phyloP scores from a whole-genome alignment of 1,284 basidiomycete species.

The Mycosarcoma mackinlayi region DNA sequence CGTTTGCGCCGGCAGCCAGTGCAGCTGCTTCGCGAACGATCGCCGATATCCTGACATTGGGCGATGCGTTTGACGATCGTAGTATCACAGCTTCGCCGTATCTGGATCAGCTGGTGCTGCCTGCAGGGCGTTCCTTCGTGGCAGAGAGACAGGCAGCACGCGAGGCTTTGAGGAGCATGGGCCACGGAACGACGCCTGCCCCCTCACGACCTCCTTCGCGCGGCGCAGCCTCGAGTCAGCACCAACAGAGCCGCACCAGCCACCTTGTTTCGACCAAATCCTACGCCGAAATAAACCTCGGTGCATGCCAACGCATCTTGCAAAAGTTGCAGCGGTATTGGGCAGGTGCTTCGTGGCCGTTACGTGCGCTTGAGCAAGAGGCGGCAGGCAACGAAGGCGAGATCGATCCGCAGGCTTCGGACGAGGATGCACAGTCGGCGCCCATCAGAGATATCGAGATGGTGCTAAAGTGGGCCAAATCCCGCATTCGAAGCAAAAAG shows the following conservation, averaged over 20 bases:
- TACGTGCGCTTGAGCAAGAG: constrained; percentile 56
- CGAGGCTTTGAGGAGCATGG: constrained; percentile 48
- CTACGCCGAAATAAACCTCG: constrained; percentile 54
- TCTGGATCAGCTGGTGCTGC: constrained; percentile 57
- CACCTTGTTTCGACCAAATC: constrained; percentile 44
- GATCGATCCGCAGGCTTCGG: constrained; percentile 50
- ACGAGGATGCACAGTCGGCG: constrained; percentile 55
- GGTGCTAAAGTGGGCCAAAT: constrained; percentile 58
- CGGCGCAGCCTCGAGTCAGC: constrained; percentile 13
- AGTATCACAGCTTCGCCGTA: constrained; percentile 53
- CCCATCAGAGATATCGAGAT: constrained; percentile 58
- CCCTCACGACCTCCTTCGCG: constrained; percentile 38
- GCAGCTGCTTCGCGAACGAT: constrained; percentile 56
- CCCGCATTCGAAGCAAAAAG: constrained; percentile 30
- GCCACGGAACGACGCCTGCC: constrained; percentile 44
- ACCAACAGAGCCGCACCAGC: constrained; percentile 29
- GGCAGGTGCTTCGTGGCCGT: constrained; percentile 56
- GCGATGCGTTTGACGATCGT: constrained; percentile 48
- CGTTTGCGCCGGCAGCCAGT: constrained; percentile 46
- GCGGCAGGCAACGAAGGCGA: constrained; percentile 41
- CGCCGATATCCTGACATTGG: constrained; percentile 52
- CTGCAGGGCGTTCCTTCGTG: constrained; percentile 52
- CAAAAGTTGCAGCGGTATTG: constrained; percentile 53
- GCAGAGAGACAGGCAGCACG: constrained; percentile 52
- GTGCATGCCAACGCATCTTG: constrained; percentile 49